Conservation (phyloP, 2,329 filamentous ascomycete genomes). For the Fusarium brachygibbosum region DNA sequence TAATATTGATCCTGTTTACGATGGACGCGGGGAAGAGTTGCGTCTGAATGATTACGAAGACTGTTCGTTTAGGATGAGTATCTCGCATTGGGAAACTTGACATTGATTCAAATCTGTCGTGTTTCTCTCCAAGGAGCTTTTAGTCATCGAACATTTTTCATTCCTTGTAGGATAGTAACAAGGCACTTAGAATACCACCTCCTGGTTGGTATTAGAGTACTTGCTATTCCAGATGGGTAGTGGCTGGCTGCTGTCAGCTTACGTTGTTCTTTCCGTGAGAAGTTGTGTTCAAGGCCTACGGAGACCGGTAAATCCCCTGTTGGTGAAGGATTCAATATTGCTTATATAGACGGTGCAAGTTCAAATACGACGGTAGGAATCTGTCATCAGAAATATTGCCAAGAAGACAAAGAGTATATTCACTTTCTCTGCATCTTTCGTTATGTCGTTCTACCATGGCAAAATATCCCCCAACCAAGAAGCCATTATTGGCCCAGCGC, state of each 20-base stretch:
- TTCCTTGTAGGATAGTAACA: background rate
- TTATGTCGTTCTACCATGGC: background rate
- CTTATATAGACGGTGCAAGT: background rate
- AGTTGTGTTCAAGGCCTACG: background rate
- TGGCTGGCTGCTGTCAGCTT: background rate
- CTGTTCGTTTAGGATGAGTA: too few species aligned
- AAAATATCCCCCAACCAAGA: background rate
- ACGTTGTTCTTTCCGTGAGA: background rate
- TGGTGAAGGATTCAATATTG: background rate
- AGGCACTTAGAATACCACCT: background rate
- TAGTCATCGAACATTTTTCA: too few species aligned
- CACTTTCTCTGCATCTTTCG: too few species aligned
- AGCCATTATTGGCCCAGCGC: background rate
- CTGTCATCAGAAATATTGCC: background rate
- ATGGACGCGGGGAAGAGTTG: background rate
- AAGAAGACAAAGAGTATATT: too few species aligned
- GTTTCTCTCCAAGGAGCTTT: too few species aligned
- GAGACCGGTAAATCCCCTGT: background rate
- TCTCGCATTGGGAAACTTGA: too few species aligned
- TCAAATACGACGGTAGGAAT: too few species aligned
- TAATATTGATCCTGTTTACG: background rate
- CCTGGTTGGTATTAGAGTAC: too few species aligned
- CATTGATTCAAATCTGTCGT: too few species aligned
- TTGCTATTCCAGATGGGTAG: background rate
- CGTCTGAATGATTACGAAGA: background rate